Evolutionary conservation across 345 rosid genomes (phyloP), one percentile per base, ranked within the genome.

Genomic region (Linum trigynum): DNA sequence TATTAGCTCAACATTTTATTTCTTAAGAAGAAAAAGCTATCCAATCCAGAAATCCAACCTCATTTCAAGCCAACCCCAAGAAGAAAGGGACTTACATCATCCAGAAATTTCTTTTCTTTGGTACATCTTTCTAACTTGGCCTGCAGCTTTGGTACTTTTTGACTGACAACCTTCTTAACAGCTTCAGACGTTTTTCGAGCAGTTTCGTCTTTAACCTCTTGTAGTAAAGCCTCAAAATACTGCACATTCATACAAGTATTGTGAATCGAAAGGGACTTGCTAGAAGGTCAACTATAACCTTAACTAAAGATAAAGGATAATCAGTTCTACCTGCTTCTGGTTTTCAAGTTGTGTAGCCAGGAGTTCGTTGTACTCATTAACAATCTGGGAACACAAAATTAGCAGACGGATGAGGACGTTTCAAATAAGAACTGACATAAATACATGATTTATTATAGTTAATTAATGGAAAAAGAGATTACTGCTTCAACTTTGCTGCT

Each of bases 401-500:
- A 38, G 63, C 56, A 57, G 58, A 38, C 55, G 64, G 74, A 71
- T 59, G 17, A 61, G 38, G 12, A 43, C 65, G 62, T 11, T 35
- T 60, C 3, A 48, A 17, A 67, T 59, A 6, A 48, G 35, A 16
- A 57, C 38, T 5, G 23, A 32, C 6, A 3, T 7, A 57, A 57
- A 57, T 17, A 10, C 32, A 23, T 23, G 32, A 23, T 23, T 23
- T 23, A 16, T 16, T 17, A 57, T 9, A 37, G 4, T 32, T 4
- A 1, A 3, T 32, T 3, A 2, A 17, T 17, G 61, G 68, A 23
- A 62, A 12, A 65, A 65, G 61, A 66, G 42, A 63, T 57, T 83
- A 86, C 92, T 61, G 81, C 84, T 71, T 94, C 96, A 65, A 86
- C 88, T 90, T 86, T 83, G 81, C 96, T 85, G 83, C 79, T 85